phyloP scores from a whole-genome alignment of 2,329 filamentous ascomycete genomes.

The Aureobasidium sp. region DNA sequence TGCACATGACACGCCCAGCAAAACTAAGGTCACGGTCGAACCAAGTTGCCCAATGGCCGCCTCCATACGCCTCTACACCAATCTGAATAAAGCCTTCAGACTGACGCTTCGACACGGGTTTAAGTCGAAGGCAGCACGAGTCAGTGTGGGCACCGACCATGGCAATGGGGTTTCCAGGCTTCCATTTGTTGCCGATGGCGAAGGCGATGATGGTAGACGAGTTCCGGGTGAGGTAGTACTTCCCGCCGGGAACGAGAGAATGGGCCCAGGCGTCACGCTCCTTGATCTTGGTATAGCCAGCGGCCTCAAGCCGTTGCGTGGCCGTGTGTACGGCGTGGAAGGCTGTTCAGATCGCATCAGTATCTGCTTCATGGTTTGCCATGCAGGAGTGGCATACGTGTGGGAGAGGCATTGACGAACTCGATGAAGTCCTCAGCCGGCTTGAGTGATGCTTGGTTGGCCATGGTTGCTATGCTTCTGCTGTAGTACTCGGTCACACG shows the following conservation, averaged over 20 bases:
- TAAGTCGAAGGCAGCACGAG: conserved; percentile 83
- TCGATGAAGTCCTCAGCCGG: conserved; percentile 74
- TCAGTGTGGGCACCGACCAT: conserved; percentile 97
- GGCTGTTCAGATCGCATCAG: conserved; percentile 44
- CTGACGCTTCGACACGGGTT: conserved; percentile 86
- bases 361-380: not conserved
- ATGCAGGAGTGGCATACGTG: conserved; percentile 52
- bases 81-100: conserved; percentile 85
- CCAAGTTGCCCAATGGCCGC: conserved; percentile 96
- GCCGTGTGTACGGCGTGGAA: conserved; percentile 87
- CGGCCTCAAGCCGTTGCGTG: conserved; percentile 65
- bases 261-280: conserved; percentile 86
- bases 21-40: conserved; percentile 92
- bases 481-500: not conserved
- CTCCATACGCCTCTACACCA: conserved; percentile 93
- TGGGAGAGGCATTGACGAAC: conserved; percentile 91
- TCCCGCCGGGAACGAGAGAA: conserved; percentile 73
- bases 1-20: conserved; percentile 79
- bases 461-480: conserved; percentile 20
- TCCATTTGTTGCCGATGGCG: conserved; percentile 83
- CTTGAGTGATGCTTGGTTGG: conserved; percentile 33
- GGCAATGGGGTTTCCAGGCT: conserved; percentile 77
- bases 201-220: conserved; percentile 88
- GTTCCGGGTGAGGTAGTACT: conserved; percentile 94
- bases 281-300: conserved; percentile 80